Conservation (phyloP, 345 rosid species). For the Syzygium oleosum region DNA sequence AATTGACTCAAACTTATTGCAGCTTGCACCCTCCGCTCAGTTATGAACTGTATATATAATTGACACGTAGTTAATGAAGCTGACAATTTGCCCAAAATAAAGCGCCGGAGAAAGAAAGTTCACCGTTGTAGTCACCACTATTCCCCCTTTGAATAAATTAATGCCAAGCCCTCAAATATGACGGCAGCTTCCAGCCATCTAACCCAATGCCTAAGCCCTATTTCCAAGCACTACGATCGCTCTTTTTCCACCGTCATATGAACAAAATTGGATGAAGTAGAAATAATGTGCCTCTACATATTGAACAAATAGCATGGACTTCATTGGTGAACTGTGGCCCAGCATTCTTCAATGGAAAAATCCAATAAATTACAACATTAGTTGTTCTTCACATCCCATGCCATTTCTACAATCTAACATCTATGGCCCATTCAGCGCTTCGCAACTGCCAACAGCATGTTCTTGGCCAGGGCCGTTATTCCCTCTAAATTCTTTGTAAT, state of each 20-base stretch:
- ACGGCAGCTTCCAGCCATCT: neutral
- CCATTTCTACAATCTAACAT: neutral
- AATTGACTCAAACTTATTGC: neutral
- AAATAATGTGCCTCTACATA: neutral
- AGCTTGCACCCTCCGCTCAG: neutral
- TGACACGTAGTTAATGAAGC: neutral
- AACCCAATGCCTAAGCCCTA: neutral
- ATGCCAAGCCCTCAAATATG: neutral
- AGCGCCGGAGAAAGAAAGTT: neutral
- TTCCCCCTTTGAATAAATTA: neutral
- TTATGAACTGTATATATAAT: neutral
- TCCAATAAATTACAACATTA: neutral
- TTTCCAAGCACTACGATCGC: neutral
- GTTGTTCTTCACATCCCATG: neutral
- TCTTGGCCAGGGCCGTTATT: neutral
- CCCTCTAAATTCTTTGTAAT: neutral
- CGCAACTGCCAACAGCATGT: neutral
- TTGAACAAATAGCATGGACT: neutral
- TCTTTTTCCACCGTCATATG: neutral
- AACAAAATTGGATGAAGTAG: too few relatives aligned
- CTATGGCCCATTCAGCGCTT: neutral
- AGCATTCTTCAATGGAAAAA: neutral
- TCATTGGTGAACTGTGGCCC: neutral
- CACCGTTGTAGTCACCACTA: neutral
- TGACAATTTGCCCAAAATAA: neutral